phyloP scores from a whole-genome alignment of 805 yeast species.

The Myxozyma udenii region DNA sequence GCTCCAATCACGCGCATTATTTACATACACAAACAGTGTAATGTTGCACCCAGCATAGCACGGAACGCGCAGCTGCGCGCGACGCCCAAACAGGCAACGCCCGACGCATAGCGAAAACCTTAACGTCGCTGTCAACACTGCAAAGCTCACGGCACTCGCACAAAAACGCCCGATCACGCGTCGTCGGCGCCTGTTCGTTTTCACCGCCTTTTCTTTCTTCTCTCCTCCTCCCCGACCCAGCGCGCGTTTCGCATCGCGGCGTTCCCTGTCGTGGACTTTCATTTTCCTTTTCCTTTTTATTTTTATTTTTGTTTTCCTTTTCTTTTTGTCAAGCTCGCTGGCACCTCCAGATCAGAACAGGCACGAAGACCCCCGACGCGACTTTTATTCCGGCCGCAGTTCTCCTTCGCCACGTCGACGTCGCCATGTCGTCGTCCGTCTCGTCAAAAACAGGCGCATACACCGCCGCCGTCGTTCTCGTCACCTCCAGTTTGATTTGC shows the following conservation, averaged over 20 bases:
- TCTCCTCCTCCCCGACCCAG: neutral
- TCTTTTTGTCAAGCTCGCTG: constrained; percentile 6
- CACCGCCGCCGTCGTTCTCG: neutral
- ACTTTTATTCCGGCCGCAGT: neutral
- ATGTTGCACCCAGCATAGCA: too few species aligned
- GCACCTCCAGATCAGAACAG: constrained; percentile 1
- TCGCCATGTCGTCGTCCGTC: neutral
- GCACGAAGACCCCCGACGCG: too few species aligned
- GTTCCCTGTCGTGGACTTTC: too few species aligned
- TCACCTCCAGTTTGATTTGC: neutral
- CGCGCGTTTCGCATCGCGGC: neutral
- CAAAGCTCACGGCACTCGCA: neutral
- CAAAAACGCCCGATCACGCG: too few species aligned
- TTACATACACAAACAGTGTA: too few species aligned
- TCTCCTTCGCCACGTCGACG: neutral
- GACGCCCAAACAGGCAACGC: too few species aligned
- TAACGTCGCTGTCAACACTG: too few species aligned
- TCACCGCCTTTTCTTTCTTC: neutral
- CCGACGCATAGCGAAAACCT: too few species aligned
- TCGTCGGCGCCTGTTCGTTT: neutral
- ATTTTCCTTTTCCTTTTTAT: too few species aligned
- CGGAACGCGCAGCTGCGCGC: too few species aligned
- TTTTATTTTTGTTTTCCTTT: neutral
- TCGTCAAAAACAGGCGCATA: neutral
- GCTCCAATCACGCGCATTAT: too few species aligned